Conservation (phyloP, 495 filamentous ascomycete species). For the Parathielavia hyrcaniae region DNA sequence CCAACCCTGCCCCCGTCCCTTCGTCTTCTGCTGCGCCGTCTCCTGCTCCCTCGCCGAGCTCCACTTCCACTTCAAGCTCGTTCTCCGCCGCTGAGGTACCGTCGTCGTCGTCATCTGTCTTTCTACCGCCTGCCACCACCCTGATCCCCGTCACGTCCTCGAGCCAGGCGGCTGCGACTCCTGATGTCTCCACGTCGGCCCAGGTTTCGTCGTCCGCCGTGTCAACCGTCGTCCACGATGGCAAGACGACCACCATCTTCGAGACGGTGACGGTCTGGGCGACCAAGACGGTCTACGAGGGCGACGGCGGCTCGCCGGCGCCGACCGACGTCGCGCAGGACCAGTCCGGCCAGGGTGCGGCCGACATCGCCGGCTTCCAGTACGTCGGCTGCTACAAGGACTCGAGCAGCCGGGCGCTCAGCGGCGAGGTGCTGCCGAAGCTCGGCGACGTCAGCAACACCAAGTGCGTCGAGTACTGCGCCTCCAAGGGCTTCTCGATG, state of each 20-base stretch:
- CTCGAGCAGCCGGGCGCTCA: constrained; percentile 31
- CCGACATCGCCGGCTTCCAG: constrained; percentile 27
- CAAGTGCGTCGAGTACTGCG: constrained; percentile 54
- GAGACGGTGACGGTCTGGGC: constrained; percentile 35
- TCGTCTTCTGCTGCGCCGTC: constrained; percentile 27
- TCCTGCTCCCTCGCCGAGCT: background rate
- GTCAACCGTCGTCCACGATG: constrained; percentile 25
- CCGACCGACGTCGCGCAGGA: constrained; percentile 16
- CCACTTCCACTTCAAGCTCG: background rate
- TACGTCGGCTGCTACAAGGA: constrained; percentile 36
- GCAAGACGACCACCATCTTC: constrained; percentile 33
- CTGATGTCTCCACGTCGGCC: constrained; percentile 1
- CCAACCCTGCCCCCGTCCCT: constrained; percentile 4
- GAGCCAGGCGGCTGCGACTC: background rate
- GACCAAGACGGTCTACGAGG: constrained; percentile 50
- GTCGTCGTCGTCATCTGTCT: constrained; percentile 1
- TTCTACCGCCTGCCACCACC: constrained; percentile 14
- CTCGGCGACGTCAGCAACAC: constrained; percentile 50
- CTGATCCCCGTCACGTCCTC: constrained; percentile 8
- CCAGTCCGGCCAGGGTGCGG: background rate
- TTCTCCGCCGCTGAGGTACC: background rate
- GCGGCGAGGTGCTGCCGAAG: constrained; percentile 38
- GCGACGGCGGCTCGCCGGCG: constrained; percentile 20
- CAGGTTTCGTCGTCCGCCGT: constrained; percentile 8
- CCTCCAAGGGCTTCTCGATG: constrained; percentile 43